These are phyloP conservation scores for Arxiozyma heterogenica DNA, from an alignment of 1,139 yeast genomes.

Conservation along the genomic window DNA sequence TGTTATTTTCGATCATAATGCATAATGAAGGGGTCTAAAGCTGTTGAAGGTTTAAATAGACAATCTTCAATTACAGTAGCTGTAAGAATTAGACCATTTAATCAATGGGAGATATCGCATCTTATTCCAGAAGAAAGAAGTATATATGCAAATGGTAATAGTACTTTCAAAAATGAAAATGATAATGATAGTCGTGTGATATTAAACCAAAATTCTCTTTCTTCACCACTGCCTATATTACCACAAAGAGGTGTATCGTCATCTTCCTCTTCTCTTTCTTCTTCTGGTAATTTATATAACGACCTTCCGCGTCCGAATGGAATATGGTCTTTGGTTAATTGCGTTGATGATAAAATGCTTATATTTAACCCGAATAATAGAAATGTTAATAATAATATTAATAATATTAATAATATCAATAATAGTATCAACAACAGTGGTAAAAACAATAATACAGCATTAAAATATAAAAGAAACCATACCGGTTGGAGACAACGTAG, in stretches of 20 bases:
- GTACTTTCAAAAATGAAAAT: neutral
- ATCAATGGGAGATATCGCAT: slow-evolving; percentile 44
- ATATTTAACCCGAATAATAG: slow-evolving; percentile 79
- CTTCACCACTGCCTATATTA: neutral
- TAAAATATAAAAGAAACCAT: neutral
- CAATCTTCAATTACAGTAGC: slow-evolving; percentile 61
- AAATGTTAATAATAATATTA: slow-evolving; percentile 15
- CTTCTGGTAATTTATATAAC: slow-evolving; percentile 9
- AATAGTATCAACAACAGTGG: neutral
- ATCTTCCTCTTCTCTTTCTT: neutral
- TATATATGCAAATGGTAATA: neutral
- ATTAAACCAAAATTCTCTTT: too few relatives aligned
- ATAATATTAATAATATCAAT: neutral
- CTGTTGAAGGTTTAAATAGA: neutral
- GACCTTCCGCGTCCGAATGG: slow-evolving; percentile 37
- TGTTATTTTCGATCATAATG: neutral
- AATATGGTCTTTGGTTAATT: slow-evolving; percentile 64
- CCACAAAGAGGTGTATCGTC: neutral
- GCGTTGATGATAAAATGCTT: slow-evolving; percentile 81
- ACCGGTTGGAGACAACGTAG: neutral
- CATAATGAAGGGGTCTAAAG: slow-evolving; percentile 27
- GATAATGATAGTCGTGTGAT: neutral
- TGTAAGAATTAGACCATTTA: slow-evolving; percentile 81
- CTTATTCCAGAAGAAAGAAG: slow-evolving; percentile 19
- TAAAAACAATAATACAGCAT: neutral